A percentile compares a stretch with the other conserved stretches of the same genome.
Evolutionary conservation across 169 alveolate species (phyloP).

Genomic region (Pseudocohnilembus persalinus): DNA sequence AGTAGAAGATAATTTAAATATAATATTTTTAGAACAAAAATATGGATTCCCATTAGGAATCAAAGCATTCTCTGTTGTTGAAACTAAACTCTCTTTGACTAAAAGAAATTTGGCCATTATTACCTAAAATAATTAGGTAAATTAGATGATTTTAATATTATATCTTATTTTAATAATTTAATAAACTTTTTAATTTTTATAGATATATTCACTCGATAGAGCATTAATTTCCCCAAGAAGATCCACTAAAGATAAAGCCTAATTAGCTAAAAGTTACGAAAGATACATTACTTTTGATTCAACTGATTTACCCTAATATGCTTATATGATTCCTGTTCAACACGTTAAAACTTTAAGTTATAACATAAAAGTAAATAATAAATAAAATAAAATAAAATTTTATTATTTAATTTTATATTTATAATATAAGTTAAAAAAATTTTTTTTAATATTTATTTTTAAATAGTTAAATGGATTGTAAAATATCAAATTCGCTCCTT

Average conservation of each 20-base stretch:
- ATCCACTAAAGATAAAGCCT: not conserved
- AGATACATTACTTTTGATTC: slow-evolving; percentile 10
- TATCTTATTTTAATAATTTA: not conserved
- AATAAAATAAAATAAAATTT: too few species aligned
- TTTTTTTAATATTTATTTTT: not conserved
- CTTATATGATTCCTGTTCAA: slow-evolving; percentile 6
- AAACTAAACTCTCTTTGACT: slow-evolving; percentile 11
- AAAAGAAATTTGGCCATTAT: slow-evolving; percentile 14
- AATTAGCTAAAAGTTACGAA: not conserved
- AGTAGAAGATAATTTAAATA: slow-evolving; percentile 1
- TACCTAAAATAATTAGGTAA: slow-evolving; percentile 1
- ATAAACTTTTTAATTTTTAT: too few species aligned
- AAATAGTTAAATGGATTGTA: slow-evolving; percentile 8
- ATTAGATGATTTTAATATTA: not conserved
- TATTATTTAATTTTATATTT: not conserved
- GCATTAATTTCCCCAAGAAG: slow-evolving; percentile 12
- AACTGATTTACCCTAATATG: slow-evolving; percentile 9
- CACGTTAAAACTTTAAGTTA: not conserved
- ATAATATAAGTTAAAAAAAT: not conserved
- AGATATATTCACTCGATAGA: slow-evolving; percentile 14
- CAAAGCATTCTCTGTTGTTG: slow-evolving; percentile 1
- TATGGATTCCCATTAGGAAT: slow-evolving; percentile 14
- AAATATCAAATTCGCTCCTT: not conserved
- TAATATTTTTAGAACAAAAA: slow-evolving; percentile 22
- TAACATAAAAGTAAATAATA: slow-evolving; percentile 5